Percentiles rank a stretch among this genome's conserved stretches.
phyloP scores from a whole-genome alignment of 345 rosid species.

The Eucalyptus curtisii region DNA sequence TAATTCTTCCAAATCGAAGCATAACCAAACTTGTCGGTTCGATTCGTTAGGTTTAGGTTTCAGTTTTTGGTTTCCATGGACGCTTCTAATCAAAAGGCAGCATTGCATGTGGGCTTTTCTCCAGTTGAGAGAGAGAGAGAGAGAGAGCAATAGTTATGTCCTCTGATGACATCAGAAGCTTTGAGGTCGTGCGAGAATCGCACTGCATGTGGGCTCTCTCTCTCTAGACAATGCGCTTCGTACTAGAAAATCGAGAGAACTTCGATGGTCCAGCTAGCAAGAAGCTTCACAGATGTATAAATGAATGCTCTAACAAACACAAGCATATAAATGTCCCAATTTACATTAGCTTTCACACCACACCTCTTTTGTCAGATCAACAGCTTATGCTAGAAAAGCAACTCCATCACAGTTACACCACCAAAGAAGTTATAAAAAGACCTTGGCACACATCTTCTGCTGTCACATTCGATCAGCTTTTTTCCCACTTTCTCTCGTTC shows the following conservation, averaged over 20 bases:
- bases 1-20: neutral
- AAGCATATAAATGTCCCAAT: neutral
- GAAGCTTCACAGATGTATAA: neutral
- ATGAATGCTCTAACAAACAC: neutral
- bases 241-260: neutral
- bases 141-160: neutral
- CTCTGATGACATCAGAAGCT: neutral
- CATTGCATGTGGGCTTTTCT: neutral
- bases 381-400: slow-evolving; percentile 6
- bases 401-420: neutral
- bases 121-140: too few relatives aligned
- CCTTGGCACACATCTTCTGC: neutral
- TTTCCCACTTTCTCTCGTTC: neutral
- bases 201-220: neutral
- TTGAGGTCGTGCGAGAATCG: neutral
- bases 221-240: neutral
- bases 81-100: neutral
- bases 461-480: neutral
- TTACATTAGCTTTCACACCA: slow-evolving; percentile 10
- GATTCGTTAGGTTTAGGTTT: neutral
- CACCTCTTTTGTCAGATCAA: neutral
- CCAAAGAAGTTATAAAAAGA: neutral
- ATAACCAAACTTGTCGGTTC: neutral
- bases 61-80: neutral
- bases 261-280: neutral